phyloP scores from a whole-genome alignment of 2,329 filamentous ascomycete genomes.

The Dactylellina leptospora region DNA sequence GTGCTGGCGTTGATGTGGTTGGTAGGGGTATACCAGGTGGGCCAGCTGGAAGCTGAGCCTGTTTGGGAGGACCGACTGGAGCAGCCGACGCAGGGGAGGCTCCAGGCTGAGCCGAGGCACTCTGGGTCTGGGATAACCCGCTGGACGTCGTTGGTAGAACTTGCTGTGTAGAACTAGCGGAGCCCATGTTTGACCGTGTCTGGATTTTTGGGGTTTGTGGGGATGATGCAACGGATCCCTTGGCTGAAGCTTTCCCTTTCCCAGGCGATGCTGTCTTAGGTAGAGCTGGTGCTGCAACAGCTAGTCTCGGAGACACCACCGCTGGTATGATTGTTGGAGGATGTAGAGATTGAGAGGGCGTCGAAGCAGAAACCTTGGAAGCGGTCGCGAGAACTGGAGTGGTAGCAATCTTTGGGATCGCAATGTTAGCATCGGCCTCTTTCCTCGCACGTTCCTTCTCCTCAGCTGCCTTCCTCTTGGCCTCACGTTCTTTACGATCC shows the following conservation, averaged over 20 bases:
- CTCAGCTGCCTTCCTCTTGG: constrained; percentile 59
- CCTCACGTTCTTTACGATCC: constrained; percentile 69
- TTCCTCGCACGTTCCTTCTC: constrained; percentile 68
- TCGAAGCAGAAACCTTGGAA: constrained; percentile 58
- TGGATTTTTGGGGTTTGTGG: constrained; percentile 69
- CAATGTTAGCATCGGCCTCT: constrained; percentile 65
- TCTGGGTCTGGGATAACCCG: constrained; percentile 2
- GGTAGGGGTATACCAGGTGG: constrained; percentile 57
- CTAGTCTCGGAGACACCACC: constrained; percentile 76
- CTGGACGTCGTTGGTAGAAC: neutral
- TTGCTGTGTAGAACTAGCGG: constrained; percentile 61
- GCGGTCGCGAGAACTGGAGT: constrained; percentile 65
- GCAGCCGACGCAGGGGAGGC: constrained; percentile 66
- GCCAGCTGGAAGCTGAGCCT: constrained; percentile 61
- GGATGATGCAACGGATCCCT: constrained; percentile 56
- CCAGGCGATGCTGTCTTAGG: constrained; percentile 81
- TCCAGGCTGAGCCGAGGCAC: constrained; percentile 39
- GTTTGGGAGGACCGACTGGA: constrained; percentile 55
- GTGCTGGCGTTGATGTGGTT: constrained; percentile 71
- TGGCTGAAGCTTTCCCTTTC: constrained; percentile 75
- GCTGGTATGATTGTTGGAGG: constrained; percentile 62
- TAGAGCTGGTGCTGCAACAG: constrained; percentile 79
- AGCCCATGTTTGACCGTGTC: constrained; percentile 67
- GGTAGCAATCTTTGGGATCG: constrained; percentile 67
- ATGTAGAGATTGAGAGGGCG: constrained; percentile 66